Evolutionary conservation across 352 stramenopile species (phyloP).

Genomic region (Phytopythium litorale): DNA sequence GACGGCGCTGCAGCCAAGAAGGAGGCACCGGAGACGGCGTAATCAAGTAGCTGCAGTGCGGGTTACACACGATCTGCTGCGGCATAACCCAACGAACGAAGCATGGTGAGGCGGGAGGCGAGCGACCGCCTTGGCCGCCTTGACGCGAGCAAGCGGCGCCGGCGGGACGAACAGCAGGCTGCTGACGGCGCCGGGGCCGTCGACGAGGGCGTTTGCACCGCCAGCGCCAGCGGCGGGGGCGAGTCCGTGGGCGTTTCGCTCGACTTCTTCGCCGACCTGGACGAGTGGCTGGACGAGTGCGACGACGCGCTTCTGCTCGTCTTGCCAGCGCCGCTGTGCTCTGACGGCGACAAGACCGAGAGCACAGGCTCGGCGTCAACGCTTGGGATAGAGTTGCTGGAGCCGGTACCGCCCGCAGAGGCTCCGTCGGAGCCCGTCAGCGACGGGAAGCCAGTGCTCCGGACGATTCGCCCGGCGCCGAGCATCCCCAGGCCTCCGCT

Average conservation of each 20-base stretch:
- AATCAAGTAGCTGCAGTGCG: no score
- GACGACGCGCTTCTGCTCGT: neutral
- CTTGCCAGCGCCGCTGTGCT: neutral
- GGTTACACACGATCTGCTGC: neutral
- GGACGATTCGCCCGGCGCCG: neutral
- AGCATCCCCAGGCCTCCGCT: neutral
- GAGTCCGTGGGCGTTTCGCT: neutral
- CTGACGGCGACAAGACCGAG: neutral
- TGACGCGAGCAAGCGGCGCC: neutral
- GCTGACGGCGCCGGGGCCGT: neutral
- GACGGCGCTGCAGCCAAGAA: neutral
- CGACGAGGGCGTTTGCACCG: neutral
- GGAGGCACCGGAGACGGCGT: neutral
- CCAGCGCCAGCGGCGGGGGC: neutral
- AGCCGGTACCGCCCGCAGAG: neutral
- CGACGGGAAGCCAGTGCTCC: neutral
- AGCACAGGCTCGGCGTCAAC: neutral
- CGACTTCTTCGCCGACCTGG: constrained; percentile 24
- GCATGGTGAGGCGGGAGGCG: neutral
- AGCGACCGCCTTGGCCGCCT: neutral
- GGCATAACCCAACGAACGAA: no score
- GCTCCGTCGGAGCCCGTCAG: constrained; percentile 12
- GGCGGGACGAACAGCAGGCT: neutral
- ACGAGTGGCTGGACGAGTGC: constrained; percentile 13
- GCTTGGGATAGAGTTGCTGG: neutral